Evolutionary conservation across 495 filamentous ascomycete species (phyloP).

Genomic region (Penicillium cinerascens): DNA sequence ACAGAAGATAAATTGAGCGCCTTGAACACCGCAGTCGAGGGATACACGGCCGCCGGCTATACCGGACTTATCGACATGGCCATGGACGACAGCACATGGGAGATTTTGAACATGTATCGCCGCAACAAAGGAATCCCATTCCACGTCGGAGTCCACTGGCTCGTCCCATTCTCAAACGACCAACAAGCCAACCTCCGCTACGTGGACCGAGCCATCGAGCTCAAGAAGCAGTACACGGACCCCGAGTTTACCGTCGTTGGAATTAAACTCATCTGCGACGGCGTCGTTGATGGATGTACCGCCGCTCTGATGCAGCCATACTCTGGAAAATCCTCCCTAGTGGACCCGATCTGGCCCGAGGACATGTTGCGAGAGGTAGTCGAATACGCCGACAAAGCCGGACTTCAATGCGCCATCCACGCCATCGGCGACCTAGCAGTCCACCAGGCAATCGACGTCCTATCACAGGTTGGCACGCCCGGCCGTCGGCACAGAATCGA

Average conservation of each 20-base stretch:
- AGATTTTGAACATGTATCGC: constrained; percentile 48
- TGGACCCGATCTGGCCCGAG: constrained; percentile 55
- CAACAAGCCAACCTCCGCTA: constrained; percentile 20
- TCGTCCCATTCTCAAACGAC: constrained; percentile 37
- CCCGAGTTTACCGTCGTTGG: constrained; percentile 58
- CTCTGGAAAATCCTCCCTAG: constrained; percentile 32
- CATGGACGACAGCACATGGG: constrained; percentile 63
- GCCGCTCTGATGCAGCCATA: constrained; percentile 61
- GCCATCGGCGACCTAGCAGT: constrained; percentile 62
- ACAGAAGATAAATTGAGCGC: constrained; percentile 53
- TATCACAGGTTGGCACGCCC: constrained; percentile 43
- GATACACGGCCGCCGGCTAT: constrained; percentile 55
- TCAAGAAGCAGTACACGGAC: constrained; percentile 45
- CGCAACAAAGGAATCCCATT: constrained; percentile 45
- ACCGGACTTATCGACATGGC: constrained; percentile 67
- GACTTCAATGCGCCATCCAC: constrained; percentile 61
- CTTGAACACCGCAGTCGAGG: constrained; percentile 43
- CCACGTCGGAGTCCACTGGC: constrained; percentile 62
- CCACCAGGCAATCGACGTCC: constrained; percentile 51
- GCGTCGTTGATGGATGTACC: constrained; percentile 65
- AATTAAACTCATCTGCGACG: constrained; percentile 68
- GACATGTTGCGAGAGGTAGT: constrained; percentile 53
- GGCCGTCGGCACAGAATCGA: constrained; percentile 53
- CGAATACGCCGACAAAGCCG: constrained; percentile 48
- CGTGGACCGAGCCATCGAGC: constrained; percentile 57